Evolutionary conservation across 306 rosid genomes (phyloP).

Genomic region (Vachellia pachyceras): DNA sequence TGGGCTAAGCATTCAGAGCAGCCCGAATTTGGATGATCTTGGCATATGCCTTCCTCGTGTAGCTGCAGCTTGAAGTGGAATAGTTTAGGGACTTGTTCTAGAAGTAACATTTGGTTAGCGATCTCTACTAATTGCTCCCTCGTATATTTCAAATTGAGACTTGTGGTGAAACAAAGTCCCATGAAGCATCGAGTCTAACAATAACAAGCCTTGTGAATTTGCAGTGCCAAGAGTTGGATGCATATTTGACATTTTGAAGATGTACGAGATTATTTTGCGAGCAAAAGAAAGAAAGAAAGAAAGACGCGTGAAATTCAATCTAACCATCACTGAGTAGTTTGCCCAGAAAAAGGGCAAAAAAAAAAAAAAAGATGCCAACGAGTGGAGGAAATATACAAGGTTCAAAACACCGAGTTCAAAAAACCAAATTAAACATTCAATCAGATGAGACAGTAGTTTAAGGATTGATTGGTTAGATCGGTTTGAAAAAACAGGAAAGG

Average conservation of each 20-base stretch:
- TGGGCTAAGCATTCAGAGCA: constrained; percentile 72
- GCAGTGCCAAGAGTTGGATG: constrained; percentile 3
- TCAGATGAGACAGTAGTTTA: no score
- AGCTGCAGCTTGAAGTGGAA: constrained; percentile 33
- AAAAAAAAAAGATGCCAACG: neutral
- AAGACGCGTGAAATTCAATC: neutral
- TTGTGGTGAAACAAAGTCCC: constrained; percentile 1
- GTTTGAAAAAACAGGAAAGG: no score
- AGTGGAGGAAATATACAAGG: neutral
- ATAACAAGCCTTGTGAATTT: neutral
- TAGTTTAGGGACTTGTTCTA: constrained; percentile 39
- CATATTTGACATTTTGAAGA: neutral
- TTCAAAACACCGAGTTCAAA: no score
- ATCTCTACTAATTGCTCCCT: constrained; percentile 7
- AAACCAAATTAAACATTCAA: no score
- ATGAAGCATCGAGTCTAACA: constrained; percentile 6
- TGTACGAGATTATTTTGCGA: neutral
- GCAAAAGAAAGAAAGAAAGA: neutral
- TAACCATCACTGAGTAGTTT: neutral
- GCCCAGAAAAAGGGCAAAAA: neutral
- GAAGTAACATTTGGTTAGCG: constrained; percentile 27
- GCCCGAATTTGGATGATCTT: constrained; percentile 75
- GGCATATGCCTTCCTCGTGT: constrained; percentile 51
- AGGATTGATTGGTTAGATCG: no score
- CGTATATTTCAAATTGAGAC: constrained; percentile 25